Evolutionary conservation across 352 stramenopile species (phyloP).

Genomic region (Pythium apleroticum): DNA sequence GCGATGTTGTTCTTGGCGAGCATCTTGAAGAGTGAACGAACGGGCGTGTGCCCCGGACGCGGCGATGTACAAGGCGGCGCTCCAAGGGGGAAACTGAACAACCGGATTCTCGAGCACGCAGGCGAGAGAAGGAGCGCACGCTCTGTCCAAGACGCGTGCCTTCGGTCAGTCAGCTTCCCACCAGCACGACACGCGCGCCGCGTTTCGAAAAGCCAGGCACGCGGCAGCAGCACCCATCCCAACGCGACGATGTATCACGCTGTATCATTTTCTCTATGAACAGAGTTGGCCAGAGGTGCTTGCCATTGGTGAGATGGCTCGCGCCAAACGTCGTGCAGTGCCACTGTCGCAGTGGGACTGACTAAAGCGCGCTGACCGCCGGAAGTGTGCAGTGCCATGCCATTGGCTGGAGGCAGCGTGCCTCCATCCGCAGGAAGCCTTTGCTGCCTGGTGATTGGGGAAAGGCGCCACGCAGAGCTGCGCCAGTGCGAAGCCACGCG

Average conservation of each 20-base stretch:
- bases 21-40: constrained; percentile 27
- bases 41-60: background rate
- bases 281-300: background rate
- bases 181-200: background rate
- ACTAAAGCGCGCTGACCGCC: constrained; percentile 22
- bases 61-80: constrained; percentile 1
- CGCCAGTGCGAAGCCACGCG: background rate
- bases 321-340: background rate
- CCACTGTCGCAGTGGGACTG: background rate
- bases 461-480: background rate
- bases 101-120: background rate
- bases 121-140: background rate
- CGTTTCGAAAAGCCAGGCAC: constrained; percentile 2
- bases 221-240: background rate
- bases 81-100: background rate
- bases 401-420: constrained; percentile 11
- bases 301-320: background rate
- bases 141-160: background rate
- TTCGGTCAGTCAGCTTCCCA: background rate
- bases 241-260: background rate
- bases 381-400: constrained; percentile 13
- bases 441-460: background rate
- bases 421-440: too few species aligned
- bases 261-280: background rate
- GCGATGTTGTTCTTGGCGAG: constrained; percentile 29